A percentile compares a stretch with the other conserved stretches of the same genome.
Evolutionary conservation across 2,329 filamentous ascomycete species (phyloP).

Genomic region (Tolypocladium tundrense): DNA sequence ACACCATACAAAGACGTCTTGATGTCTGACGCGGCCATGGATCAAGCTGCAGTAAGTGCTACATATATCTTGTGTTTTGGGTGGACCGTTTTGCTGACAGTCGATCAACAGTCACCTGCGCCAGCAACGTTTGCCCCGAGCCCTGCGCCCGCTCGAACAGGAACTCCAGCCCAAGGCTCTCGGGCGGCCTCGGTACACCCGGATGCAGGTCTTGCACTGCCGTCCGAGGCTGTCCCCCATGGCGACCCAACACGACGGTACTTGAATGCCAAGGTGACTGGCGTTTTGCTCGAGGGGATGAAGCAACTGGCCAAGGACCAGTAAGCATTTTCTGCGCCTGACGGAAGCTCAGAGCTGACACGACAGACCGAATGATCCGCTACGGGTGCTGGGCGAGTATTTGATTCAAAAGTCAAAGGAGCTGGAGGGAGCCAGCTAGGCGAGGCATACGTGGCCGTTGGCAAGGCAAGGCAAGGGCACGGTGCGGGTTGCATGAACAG

Average conservation of each 20-base stretch:
- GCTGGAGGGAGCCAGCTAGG: constrained; percentile 33
- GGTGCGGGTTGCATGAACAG: not conserved
- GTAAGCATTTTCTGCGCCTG: constrained; percentile 34
- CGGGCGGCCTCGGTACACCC: constrained; percentile 48
- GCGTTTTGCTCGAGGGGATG: constrained; percentile 62
- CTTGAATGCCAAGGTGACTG: constrained; percentile 61
- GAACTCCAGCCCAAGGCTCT: constrained; percentile 40
- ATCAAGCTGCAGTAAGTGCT: constrained; percentile 26
- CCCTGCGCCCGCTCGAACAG: constrained; percentile 32
- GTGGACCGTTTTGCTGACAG: not conserved
- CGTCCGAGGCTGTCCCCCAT: constrained; percentile 49
- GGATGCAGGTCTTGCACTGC: constrained; percentile 42
- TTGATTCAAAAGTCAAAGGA: constrained; percentile 59
- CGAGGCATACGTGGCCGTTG: constrained; percentile 4
- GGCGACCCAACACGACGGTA: constrained; percentile 62
- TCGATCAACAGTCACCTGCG: constrained; percentile 21
- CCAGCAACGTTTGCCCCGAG: constrained; percentile 26
- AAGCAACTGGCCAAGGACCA: constrained; percentile 61
- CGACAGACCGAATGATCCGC: constrained; percentile 52
- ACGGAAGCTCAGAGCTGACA: constrained; percentile 1
- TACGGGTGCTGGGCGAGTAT: constrained; percentile 61
- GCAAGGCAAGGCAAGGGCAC: not conserved
- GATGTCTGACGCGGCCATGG: constrained; percentile 32
- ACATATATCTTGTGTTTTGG: not conserved
- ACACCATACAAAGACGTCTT: constrained; percentile 25